These are phyloP conservation scores for Albifimbria verrucaria DNA, from an alignment of 2,329 filamentous ascomycete genomes.

Conservation along the genomic window DNA sequence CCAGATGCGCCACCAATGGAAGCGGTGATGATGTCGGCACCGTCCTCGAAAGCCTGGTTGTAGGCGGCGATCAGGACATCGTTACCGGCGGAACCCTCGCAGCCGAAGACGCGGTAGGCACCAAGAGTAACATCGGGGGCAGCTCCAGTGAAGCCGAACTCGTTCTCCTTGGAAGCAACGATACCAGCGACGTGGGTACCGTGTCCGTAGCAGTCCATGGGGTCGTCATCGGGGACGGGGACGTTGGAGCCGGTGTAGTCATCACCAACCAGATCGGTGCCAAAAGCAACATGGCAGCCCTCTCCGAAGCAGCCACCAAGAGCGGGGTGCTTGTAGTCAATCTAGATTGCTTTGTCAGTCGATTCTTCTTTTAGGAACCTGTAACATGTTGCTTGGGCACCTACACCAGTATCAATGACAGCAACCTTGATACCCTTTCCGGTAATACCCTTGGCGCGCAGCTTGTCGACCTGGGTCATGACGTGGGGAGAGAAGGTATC, in stretches of 20 bases:
- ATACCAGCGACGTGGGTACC: conserved; percentile 62
- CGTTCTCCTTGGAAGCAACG: conserved; percentile 54
- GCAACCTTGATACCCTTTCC: conserved; percentile 52
- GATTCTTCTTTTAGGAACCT: too few relatives aligned
- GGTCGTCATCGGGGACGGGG: conserved; percentile 45
- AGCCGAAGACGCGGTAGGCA: conserved; percentile 57
- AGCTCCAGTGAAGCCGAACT: conserved; percentile 53
- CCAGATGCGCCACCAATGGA: conserved; percentile 50
- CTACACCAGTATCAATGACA: conserved; percentile 53
- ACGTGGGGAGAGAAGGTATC: conserved; percentile 48
- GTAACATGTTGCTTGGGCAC: conserved; percentile 18
- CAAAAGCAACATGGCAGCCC: conserved; percentile 55
- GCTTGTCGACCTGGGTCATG: conserved; percentile 55
- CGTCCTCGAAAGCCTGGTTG: conserved; percentile 58
- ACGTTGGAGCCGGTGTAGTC: conserved; percentile 38
- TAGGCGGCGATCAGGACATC: conserved; percentile 59
- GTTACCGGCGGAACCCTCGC: conserved; percentile 44
- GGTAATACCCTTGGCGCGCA: conserved; percentile 43
- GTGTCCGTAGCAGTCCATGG: conserved; percentile 56
- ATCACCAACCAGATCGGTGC: conserved; percentile 57
- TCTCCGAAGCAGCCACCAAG: conserved; percentile 62
- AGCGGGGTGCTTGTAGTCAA: conserved; percentile 61
- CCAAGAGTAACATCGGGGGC: conserved; percentile 55
- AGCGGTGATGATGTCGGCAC: conserved; percentile 53
- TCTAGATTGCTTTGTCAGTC: conserved; percentile 21